Evolutionary conservation across 2,329 filamentous ascomycete genomes (phyloP), one percentile per base, ranked within the genome.

Genomic region (Pseudopithomyces chartarum): DNA sequence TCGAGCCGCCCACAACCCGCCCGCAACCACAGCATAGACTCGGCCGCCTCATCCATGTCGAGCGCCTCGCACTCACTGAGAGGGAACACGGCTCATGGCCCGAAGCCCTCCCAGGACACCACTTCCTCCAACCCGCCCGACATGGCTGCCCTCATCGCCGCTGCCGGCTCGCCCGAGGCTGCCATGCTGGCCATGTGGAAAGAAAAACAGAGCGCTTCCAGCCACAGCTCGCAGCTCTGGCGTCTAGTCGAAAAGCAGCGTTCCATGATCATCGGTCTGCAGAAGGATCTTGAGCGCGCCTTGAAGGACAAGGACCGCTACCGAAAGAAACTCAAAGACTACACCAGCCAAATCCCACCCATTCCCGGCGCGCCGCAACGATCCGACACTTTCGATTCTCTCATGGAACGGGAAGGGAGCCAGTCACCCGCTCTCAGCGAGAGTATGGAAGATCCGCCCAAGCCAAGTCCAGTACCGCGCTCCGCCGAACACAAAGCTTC

Each of bases 271-370:
- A 78, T 97, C 19, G 94, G 93, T 7, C 82, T 99, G 60, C 97
- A 98, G 71, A 96, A 95, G 75, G 95, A 99, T 73, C 81, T 99
- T 12, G 94, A 98, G 76, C 87, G 91, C 51, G 88, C 93, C 1
- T 77, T 97, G 62, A 96, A 96, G 73, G 95, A 98, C 65, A 97
- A 97, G 77, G 94, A 98, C 64, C 89, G 90, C 66, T 98, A 98
- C 73, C 87, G 91, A 67, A 93, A 89, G 75, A 97, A 95, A 76
- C 74, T 96, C 42, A 97, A 96, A 76, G 93, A 98, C 54, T 75
- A 85, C 57, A 77, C 86, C 62, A 78, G 78, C 29, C 78, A 83
- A 56, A 74, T 80, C 22, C 78, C 68, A 48, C 74, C 75, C 22
- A 58, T 71, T 29, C 73, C 74, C 23, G 64, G 68, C 29, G 67